These are phyloP conservation scores for Colletotrichum sp. DNA, from an alignment of 2,329 filamentous ascomycete genomes.

Conservation along the genomic window DNA sequence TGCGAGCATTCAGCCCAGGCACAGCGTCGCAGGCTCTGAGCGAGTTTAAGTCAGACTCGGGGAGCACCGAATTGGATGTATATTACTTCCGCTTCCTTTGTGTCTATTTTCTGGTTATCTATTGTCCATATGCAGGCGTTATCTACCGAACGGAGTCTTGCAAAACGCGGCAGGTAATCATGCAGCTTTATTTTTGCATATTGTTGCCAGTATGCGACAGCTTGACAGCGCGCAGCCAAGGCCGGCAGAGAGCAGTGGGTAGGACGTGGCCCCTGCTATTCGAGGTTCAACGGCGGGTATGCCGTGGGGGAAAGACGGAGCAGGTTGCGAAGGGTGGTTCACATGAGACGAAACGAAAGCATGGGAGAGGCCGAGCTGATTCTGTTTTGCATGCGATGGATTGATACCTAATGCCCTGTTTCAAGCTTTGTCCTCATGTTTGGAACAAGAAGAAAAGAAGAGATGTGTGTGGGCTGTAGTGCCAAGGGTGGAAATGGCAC, in stretches of 20 bases:
- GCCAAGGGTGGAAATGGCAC: neutral
- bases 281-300: neutral
- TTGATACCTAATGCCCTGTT: conserved; percentile 14
- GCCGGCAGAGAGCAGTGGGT: neutral
- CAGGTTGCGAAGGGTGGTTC: conserved; percentile 1
- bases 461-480: neutral
- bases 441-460: neutral
- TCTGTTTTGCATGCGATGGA: conserved; percentile 10
- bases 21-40: neutral
- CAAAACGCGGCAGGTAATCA: neutral
- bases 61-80: conserved; percentile 7
- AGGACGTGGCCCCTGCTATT: neutral
- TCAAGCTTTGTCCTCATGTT: conserved; percentile 12
- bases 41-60: neutral
- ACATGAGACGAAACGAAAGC: conserved; percentile 17
- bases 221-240: neutral
- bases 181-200: conserved; percentile 2
- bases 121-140: conserved; percentile 20
- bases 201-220: neutral
- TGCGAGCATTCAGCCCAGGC: neutral
- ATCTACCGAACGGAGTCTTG: neutral
- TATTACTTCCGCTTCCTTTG: conserved; percentile 8
- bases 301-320: neutral
- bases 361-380: conserved; percentile 2
- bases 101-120: conserved; percentile 14